Base-by-base conservation (phyloP, 805 yeast genomes). In the Candida tammaniensis region DNA sequence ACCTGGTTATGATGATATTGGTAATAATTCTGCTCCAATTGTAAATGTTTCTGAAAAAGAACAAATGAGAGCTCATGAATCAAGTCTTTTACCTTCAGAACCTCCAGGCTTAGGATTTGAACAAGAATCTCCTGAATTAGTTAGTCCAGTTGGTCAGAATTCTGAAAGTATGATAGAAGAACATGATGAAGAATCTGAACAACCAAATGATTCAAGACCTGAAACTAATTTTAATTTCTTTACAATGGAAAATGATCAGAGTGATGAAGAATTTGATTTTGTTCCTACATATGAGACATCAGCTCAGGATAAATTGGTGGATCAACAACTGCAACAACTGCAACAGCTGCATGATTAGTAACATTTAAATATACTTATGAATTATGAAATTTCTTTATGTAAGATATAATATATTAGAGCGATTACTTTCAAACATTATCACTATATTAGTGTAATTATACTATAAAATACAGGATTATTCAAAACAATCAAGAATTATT, bases 41-140 rank as follows among this genome's bases (percentile, higher is more conserved):
- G 42, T 38, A 12, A 46, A 49, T n/a, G 30, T 72, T 22, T 52
- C 78, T 1, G 91, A 82, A 39, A 82, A 83, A 51, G 82, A 80
- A 40, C 48, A 69, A 11, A 54, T 80, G 46, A 59, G 68, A 38
- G 55, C 67, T 4, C 68, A 68, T 30, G 89, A 82, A 51, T 70
- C 72, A 29, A 72, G 82, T 4, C 59, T 82, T 26, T 48, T 81
- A 15, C 89, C 91, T 0, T 79, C 86, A 2, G 82, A 58, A 20
- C 59, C 55, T 1, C 59, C 55, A 1, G 52, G 50, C 20, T 41
- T 52, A 7, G 55, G 47, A 15, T 48, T 46, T 6, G 43, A 43
- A 11, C 38, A 33, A 13, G 55, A 50, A 5, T 54, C 51, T 7
- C 31, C 31, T 14, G 49, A 47, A 5, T 48, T 49, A 3, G 37